Evolutionary conservation across 257 asterid genomes (phyloP), one percentile per base, ranked within the genome.

Genomic region (Ilex aquifolium): DNA sequence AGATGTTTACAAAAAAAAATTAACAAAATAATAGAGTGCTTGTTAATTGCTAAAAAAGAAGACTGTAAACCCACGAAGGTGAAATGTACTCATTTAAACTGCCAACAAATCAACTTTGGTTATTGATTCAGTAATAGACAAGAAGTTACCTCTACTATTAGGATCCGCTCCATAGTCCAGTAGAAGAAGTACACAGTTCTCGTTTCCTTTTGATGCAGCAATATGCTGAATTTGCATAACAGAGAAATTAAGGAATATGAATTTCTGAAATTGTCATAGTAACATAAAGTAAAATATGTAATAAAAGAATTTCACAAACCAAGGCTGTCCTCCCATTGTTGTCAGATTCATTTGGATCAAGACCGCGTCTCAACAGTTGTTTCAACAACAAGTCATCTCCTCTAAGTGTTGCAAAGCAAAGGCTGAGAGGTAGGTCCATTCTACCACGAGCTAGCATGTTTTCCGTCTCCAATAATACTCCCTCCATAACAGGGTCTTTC

Each of bases 381-480:
- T 83, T 88, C 83, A 92, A 63, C 63, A 92, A 76, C 62, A 87
- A 72, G 68, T 89, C 95, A n/a, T 92, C 97, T 67, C 87, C 97
- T 70, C 99, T 80, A 29, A 83, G 83, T 11, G 97, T 83, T 15
- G 99, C 99, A 55, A 92, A 92, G 65, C 95, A 82, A 16, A 89
- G 80, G 73, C 90, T 88, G 69, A 92, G 94, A 13, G 98, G 98
- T 40, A 92, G 74, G 67, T 92, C 99, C 93, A 82, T 82, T 78
- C 97, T 76, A 60, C 99, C 99, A 15, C 88, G 82, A 29, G 97
- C 95, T 48, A 92, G 76, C 99, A 92, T 92, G 69, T 75, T 88
- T 74, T 92, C 97, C 0, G 88, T 83, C 72, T 92, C 95, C 13
- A 80, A 16, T 57, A 92, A 76, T 57, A 89, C 86, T 59, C 93